Evolutionary conservation across 2,329 filamentous ascomycete species (phyloP).

Genomic region (Hypoxylon sp.): DNA sequence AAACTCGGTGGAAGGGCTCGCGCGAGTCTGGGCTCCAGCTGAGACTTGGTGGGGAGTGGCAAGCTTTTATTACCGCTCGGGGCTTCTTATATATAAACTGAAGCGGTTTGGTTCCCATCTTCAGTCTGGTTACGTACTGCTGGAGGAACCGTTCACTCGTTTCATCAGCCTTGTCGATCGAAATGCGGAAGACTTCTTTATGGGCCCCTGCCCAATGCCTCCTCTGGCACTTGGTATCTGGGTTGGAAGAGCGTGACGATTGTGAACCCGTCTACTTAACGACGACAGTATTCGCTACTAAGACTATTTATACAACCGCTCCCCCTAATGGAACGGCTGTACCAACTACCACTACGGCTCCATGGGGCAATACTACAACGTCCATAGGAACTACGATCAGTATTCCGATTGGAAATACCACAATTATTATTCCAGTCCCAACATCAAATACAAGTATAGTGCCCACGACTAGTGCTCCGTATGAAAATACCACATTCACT

Average conservation of each 20-base stretch:
- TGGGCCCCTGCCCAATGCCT: conserved; percentile 38
- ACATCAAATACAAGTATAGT: conserved; percentile 2
- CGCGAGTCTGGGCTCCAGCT: conserved; percentile 9
- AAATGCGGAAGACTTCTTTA: conserved; percentile 32
- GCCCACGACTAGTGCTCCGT: conserved; percentile 5
- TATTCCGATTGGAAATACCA: conserved; percentile 9
- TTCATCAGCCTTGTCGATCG: conserved; percentile 11
- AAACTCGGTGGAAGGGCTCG: conserved; percentile 23
- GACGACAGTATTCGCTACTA: conserved; percentile 42
- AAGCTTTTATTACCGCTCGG: conserved; percentile 9
- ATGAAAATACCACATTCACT: conserved; percentile 3
- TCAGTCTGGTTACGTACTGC: conserved; percentile 16
- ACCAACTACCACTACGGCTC: conserved; percentile 10
- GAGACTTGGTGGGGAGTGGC: conserved; percentile 13
- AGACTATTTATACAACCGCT: conserved; percentile 39
- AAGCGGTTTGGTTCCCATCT: conserved; percentile 5
- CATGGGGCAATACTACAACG: conserved; percentile 22
- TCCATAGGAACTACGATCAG: conserved; percentile 19
- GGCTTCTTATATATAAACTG: conserved; percentile 21
- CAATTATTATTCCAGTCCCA: conserved; percentile 3
- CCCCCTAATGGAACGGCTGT: conserved; percentile 24
- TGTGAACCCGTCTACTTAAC: conserved; percentile 34
- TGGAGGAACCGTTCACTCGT: conserved; percentile 11
- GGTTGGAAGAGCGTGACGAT: conserved; percentile 28
- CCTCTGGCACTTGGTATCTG: conserved; percentile 29